These are phyloP conservation scores for Trametes meyenii DNA, from an alignment of 768 basidiomycete genomes.

Conservation along the genomic window DNA sequence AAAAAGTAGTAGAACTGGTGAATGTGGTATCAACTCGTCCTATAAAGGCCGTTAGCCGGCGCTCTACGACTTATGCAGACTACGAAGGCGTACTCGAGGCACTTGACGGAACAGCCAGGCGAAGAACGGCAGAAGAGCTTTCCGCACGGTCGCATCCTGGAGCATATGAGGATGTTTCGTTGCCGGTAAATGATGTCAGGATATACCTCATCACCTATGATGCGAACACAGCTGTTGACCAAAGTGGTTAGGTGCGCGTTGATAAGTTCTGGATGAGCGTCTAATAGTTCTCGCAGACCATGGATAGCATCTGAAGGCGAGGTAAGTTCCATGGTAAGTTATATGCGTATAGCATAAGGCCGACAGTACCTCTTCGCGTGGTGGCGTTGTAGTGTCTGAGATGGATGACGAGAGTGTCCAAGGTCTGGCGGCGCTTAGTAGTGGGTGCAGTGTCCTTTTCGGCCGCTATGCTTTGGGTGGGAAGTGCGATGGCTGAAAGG, in stretches of 20 bases:
- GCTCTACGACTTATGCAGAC: background rate
- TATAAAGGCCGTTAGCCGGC: slow-evolving; percentile 31
- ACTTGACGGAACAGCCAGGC: slow-evolving; percentile 72
- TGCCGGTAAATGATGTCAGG: background rate
- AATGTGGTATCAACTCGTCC: slow-evolving; percentile 76
- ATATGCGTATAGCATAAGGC: background rate
- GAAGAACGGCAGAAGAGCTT: slow-evolving; percentile 67
- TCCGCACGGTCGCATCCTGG: slow-evolving; percentile 82
- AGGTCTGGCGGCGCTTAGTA: slow-evolving; percentile 74
- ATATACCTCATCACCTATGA: slow-evolving; percentile 80
- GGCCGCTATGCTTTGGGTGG: slow-evolving; percentile 74
- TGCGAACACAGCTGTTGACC: slow-evolving; percentile 61
- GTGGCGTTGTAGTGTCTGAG: slow-evolving; percentile 82
- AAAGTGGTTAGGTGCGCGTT: slow-evolving; percentile 54
- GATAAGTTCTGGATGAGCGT: slow-evolving; percentile 58
- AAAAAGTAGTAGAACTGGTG: slow-evolving; percentile 77
- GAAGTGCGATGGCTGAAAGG: slow-evolving; percentile 80
- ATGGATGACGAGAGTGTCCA: slow-evolving; percentile 76
- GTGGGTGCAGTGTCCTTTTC: slow-evolving; percentile 65
- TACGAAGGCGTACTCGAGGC: slow-evolving; percentile 47
- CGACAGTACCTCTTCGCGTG: slow-evolving; percentile 64
- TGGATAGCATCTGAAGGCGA: slow-evolving; percentile 63
- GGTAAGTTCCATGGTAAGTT: background rate
- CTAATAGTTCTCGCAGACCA: slow-evolving; percentile 74
- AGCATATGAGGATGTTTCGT: background rate